Evolutionary conservation across 139 green algal species (phyloP), one percentile per base, ranked within the genome.

Genomic region (Coelastrella sp.): DNA sequence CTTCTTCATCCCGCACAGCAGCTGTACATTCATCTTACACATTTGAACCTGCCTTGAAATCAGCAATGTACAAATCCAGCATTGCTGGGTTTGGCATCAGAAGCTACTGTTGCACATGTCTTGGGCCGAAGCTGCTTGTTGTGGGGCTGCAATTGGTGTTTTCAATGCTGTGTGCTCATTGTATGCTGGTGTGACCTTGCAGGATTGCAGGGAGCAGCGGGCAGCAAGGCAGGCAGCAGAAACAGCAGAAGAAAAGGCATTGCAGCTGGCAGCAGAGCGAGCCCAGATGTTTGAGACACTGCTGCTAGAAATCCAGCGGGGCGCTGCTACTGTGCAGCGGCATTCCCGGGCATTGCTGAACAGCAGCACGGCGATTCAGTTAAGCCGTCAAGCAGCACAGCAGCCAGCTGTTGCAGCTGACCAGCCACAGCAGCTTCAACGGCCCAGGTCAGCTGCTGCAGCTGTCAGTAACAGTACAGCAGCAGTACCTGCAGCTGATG

Each of bases 261-360:
- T 86, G 4, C 19, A 68, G 14, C 7, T 65, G 65, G 80, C 80
- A 23, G 80, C 4, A 56, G 80, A 86, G 59, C 80, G 65, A 60
- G 80, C 80, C 3, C 60, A 86, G 59, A 64, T 86, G 3, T 86
- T 86, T 86, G 80, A 86, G 10, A 10, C 60, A 47, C 11, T 86
- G 59, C n/a, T 86, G n/a, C 8, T 19, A 22, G 80, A 86, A n/a
- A 57, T 71, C 2, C 80, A 86, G 59, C 7, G 32, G 13, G 74
- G 74, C 22, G 60, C 2, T 7, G 3, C 7, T 5, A 58, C 74
- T 32, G 22, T 4, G 23, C 3, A 77, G 14, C 14, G 71, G 71
- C 17, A 23, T 22, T 16, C 71, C 20, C n/a, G 71, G 4, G 14
- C 32, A 47, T 47, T 47, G 32, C 32, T 2, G 0, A 47, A 47